These are phyloP conservation scores for Pinus albicaulis DNA, from an alignment of 75 land plant species.

Conservation along the genomic window DNA sequence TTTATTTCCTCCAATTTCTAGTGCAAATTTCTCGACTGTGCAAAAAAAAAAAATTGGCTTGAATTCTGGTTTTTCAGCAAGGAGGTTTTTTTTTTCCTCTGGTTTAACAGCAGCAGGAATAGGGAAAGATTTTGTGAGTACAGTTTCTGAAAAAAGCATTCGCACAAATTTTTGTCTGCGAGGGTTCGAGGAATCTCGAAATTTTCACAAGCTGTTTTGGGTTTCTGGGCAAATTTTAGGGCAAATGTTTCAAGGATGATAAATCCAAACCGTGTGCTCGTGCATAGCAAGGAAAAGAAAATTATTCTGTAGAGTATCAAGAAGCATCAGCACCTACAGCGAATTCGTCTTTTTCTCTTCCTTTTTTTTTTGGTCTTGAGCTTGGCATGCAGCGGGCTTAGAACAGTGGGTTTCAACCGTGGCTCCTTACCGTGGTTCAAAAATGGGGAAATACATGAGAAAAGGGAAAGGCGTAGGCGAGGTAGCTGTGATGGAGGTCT, in stretches of 20 bases:
- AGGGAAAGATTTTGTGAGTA: too few species aligned
- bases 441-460: constrained; percentile 44
- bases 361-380: not conserved
- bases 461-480: constrained; percentile 29
- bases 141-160: too few species aligned
- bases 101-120: too few species aligned
- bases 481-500: constrained; percentile 30
- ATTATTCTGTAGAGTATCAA: not conserved
- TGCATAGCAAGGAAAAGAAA: not conserved
- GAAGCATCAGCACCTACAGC: not conserved
- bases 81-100: too few species aligned
- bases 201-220: not conserved
- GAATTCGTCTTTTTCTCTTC: not conserved
- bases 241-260: not conserved
- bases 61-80: too few species aligned
- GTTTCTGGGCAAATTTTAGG: not conserved
- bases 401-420: constrained; percentile 3
- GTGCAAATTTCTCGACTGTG: too few species aligned
- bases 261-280: not conserved
- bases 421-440: constrained; percentile 7
- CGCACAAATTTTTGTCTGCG: too few species aligned
- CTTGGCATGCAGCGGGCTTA: not conserved
- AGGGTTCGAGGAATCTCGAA: not conserved
- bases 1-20: not conserved
- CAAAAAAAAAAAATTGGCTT: too few species aligned